phyloP scores from a whole-genome alignment of 225 moss, liverwort and hornwort genomes.

The Physcomitrium patens region DNA sequence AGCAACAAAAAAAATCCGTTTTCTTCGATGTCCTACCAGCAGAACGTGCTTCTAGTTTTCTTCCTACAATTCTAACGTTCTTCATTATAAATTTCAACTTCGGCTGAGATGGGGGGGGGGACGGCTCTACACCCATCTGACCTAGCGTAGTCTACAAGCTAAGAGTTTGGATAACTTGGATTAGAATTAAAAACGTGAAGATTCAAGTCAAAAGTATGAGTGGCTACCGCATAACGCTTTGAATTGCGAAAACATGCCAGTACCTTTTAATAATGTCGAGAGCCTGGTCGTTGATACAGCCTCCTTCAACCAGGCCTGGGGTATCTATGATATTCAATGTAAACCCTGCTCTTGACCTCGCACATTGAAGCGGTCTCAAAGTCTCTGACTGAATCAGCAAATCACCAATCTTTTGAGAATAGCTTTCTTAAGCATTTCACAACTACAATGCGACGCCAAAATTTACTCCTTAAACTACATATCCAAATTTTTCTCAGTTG shows the following conservation, averaged over 20 bases:
- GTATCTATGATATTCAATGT: conserved; percentile 94
- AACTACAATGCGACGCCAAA: background rate
- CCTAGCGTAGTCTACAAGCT: too few species aligned
- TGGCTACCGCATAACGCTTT: background rate
- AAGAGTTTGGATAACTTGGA: too few species aligned
- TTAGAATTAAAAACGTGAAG: background rate
- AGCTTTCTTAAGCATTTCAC: background rate
- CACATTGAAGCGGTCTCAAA: conserved; percentile 89
- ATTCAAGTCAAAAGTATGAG: background rate
- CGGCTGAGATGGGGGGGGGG: too few species aligned
- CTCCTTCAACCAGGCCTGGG: conserved; percentile 95
- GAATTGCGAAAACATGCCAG: background rate
- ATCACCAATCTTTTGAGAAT: conserved; percentile 22
- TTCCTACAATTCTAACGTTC: too few species aligned
- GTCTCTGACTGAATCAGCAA: conserved; percentile 76
- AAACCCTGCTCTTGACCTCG: conserved; percentile 90
- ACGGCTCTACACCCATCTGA: too few species aligned
- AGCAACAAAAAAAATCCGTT: too few species aligned
- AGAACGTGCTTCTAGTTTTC: too few species aligned
- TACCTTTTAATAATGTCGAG: conserved; percentile 90
- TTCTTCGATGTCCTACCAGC: too few species aligned
- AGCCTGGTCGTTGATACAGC: conserved; percentile 91
- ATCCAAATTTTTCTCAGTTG: background rate
- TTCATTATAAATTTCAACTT: too few species aligned
- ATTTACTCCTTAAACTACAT: background rate